phyloP scores from a whole-genome alignment of 2,329 filamentous ascomycete species.

The Alternaria panax region DNA sequence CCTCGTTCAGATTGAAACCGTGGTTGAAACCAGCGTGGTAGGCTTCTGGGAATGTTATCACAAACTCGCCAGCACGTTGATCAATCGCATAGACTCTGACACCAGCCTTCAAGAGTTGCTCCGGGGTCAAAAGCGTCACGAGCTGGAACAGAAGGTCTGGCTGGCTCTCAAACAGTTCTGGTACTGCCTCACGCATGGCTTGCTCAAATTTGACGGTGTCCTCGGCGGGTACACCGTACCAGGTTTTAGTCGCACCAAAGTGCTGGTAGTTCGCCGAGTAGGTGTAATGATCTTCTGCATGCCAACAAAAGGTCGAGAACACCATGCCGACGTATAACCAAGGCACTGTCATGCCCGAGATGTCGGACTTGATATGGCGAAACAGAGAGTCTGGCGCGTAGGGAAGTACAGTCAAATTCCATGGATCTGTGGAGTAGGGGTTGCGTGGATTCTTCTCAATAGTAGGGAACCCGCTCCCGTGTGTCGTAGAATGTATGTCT shows the following conservation, averaged over 20 bases:
- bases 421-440: constrained; percentile 85
- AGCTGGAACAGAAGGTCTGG: constrained; percentile 96
- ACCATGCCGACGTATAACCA: constrained; percentile 99
- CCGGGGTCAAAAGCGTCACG: constrained; percentile 92
- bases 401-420: constrained; percentile 94
- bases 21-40: constrained; percentile 99
- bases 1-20: constrained; percentile 98
- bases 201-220: constrained; percentile 95
- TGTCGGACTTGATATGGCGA: constrained; percentile 96
- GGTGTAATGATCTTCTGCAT: constrained; percentile 97
- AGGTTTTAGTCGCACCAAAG: constrained; percentile 97
- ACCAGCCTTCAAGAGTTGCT: constrained; percentile 89
- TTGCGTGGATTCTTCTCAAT: constrained; percentile 89
- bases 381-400: constrained; percentile 92
- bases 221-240: constrained; percentile 95
- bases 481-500: constrained; percentile 97
- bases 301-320: constrained; percentile 99
- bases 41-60: constrained; percentile 94
- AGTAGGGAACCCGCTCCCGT: constrained; percentile 95
- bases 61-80: constrained; percentile 92
- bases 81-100: constrained; percentile 95
- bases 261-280: constrained; percentile 99
- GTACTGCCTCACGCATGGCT: constrained; percentile 93
- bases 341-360: constrained; percentile 98
- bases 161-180: constrained; percentile 95